Evolutionary conservation across 768 basidiomycete species (phyloP).

Genomic region (Tricholomella constricta): DNA sequence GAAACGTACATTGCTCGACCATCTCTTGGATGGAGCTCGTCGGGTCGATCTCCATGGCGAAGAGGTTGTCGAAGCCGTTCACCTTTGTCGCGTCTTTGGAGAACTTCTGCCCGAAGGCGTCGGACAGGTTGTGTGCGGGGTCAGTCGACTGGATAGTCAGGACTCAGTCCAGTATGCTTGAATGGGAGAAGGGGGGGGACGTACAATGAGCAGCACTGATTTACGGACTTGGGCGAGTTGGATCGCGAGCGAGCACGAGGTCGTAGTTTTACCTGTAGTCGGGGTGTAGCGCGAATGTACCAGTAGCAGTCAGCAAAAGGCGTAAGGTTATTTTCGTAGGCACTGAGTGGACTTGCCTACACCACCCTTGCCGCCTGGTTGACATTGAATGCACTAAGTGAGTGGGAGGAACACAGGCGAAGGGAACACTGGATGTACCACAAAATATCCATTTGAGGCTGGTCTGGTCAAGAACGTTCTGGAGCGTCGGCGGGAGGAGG

Average conservation of each 20-base stretch:
- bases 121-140: constrained; percentile 98
- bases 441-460: constrained; percentile 99
- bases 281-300: too few species aligned
- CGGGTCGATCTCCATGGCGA: constrained; percentile 99
- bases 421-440: constrained; percentile 65
- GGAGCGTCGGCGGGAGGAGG: constrained; percentile 79
- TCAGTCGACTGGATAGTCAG: constrained; percentile 99
- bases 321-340: too few species aligned
- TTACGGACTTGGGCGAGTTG: constrained; percentile 88
- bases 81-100: constrained; percentile 98
- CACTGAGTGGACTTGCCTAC: constrained; percentile 82
- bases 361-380: constrained; percentile 94
- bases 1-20: constrained; percentile 87
- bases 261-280: constrained; percentile 93
- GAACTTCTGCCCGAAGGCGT: constrained; percentile 99
- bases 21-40: constrained; percentile 98
- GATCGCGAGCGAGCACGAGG: constrained; percentile 96
- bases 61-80: constrained; percentile 95
- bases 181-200: neutral
- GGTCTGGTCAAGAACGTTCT: constrained; percentile 93
- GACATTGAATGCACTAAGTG: constrained; percentile 8
- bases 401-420: constrained; percentile 7
- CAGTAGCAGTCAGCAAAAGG: too few species aligned
- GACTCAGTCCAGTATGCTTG: too few species aligned
- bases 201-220: constrained; percentile 94